These are phyloP conservation scores for Corylus avellana DNA, from an alignment of 306 rosid species.

Conservation along the genomic window DNA sequence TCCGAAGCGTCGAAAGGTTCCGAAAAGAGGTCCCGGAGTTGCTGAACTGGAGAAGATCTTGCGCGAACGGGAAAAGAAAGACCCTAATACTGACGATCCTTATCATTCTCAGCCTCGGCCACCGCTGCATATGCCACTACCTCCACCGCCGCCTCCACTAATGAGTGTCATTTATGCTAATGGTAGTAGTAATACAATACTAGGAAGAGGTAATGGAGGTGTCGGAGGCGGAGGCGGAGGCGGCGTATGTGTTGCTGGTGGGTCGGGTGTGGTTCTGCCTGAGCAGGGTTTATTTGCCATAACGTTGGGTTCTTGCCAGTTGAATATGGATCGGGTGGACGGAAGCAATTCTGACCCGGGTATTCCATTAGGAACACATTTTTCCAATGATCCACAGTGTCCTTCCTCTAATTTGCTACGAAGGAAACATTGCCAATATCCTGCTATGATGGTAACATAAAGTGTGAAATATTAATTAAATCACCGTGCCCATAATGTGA, in stretches of 20 bases:
- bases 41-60: constrained; percentile 73
- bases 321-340: constrained; percentile 20
- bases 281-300: constrained; percentile 28
- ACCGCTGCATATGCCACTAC: not conserved
- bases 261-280: constrained; percentile 22
- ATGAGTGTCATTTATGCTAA: constrained; percentile 17
- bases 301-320: constrained; percentile 20
- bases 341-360: constrained; percentile 30
- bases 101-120: constrained; percentile 12
- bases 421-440: constrained; percentile 22
- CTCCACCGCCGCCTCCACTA: constrained; percentile 6
- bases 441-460: constrained; percentile 36
- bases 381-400: constrained; percentile 19
- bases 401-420: constrained; percentile 29
- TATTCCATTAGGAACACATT: constrained; percentile 23
- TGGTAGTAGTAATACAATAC: constrained; percentile 6
- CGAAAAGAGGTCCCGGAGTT: constrained; percentile 82
- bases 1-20: constrained; percentile 46
- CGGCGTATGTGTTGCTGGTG: constrained; percentile 9
- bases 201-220: constrained; percentile 4
- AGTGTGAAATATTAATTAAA: too few species aligned
- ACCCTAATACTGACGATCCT: constrained; percentile 13
- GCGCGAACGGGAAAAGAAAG: constrained; percentile 46
- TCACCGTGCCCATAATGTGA: not conserved
- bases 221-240: too few species aligned